Base-by-base conservation (phyloP, 139 green algal genomes). In the Tetradesmus lagerheimii region DNA sequence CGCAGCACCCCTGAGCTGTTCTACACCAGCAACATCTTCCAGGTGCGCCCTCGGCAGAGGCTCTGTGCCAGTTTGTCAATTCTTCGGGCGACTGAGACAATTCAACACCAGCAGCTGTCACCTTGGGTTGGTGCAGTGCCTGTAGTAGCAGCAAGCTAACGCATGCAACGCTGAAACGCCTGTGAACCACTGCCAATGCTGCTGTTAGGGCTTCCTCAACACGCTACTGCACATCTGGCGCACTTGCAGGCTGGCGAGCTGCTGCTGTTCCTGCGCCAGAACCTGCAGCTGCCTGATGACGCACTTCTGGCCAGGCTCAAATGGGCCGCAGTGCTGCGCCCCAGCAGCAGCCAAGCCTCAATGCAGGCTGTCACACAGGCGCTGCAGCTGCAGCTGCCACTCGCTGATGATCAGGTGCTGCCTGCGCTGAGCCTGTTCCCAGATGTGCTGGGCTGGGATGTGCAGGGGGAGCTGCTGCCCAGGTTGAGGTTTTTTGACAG, bases 191-290 rank as follows among this genome's bases (percentile, higher is more conserved):
- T 66, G 53, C 57, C 31, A 23, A 20, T 71, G 57, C 47, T 62
- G 47, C 47, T 62, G 47, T 1, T 20, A 14, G 12, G 8, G 18
- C 47, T 62, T 11, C 47, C 12, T 14, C n/a, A n/a, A 62, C 47
- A 37, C 35, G 16, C 66, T 37, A 37, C 25, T 20, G 1, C 12
- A 18, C 12, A 14, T 18, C n/a, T n/a, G n/a, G 20, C 47, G 47
- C 47, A 62, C 57, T n/a, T 66, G 39, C 43, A 84, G 80, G 47
- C 80, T 74, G 82, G 82, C 35, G 35, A 87, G 53, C 35, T 87
- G 82, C 53, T 87, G 82, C 82, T 87, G 82, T 87, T 87, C 35
- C 35, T 87, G 35, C 50, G 53, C 8, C 53, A 77, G 25, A 53
- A 87, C 82, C 53, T 87, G 34, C 16, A 77, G 50, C 34, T 87